These are phyloP conservation scores for Globisporangium acanthophoron DNA, from an alignment of 352 stramenopile species.

Conservation along the genomic window DNA sequence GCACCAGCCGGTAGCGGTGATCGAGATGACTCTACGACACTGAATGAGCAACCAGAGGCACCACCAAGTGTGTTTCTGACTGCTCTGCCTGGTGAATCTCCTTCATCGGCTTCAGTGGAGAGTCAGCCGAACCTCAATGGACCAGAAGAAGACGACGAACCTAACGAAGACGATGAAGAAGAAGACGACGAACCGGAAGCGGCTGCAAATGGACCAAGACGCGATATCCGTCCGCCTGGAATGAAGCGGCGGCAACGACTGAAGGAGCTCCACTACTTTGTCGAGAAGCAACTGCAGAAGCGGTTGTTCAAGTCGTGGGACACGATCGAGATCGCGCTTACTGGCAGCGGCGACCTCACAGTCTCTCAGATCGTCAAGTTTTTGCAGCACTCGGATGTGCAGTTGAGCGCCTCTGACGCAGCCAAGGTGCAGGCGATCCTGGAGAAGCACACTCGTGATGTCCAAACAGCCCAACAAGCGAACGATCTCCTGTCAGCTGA, in stretches of 20 bases:
- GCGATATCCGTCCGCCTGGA: constrained; percentile 19
- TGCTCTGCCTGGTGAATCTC: constrained; percentile 10
- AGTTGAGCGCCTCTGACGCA: constrained; percentile 49
- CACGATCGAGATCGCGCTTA: constrained; percentile 66
- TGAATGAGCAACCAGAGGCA: neutral
- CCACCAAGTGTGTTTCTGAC: constrained; percentile 15
- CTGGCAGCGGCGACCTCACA: constrained; percentile 58
- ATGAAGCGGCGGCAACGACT: constrained; percentile 46
- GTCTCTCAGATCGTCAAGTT: constrained; percentile 67
- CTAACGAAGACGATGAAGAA: constrained; percentile 6
- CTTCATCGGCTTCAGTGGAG: neutral
- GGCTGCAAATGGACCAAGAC: neutral
- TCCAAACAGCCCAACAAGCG: neutral
- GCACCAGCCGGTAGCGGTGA: too few species aligned
- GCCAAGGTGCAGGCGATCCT: constrained; percentile 55
- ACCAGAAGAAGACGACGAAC: constrained; percentile 16
- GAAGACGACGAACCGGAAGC: constrained; percentile 5
- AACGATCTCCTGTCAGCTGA: neutral
- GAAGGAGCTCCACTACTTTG: constrained; percentile 59
- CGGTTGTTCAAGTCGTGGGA: constrained; percentile 64
- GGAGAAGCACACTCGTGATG: constrained; percentile 26
- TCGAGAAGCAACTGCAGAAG: constrained; percentile 61
- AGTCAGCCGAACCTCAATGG: neutral
- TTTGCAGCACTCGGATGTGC: constrained; percentile 57
- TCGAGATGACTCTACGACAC: too few species aligned